Evolutionary conservation across 305 asterid genomes (phyloP).

Genomic region (Striga hermonthica): DNA sequence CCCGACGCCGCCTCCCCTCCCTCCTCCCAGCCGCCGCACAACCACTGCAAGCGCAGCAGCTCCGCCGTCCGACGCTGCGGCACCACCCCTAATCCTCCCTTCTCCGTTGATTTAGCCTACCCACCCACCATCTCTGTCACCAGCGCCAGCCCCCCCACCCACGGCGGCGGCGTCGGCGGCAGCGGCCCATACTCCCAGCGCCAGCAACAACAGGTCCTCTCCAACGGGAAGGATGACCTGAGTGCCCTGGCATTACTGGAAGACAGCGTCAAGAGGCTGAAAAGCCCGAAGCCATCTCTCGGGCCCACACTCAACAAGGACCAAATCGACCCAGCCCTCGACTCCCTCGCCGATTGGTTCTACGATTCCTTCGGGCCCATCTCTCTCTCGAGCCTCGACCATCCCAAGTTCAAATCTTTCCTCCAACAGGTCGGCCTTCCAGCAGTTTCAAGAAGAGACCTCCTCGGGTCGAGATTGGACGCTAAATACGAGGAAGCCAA

Average conservation of each 20-base stretch:
- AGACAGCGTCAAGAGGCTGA: slow-evolving; percentile 77
- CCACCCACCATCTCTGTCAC: slow-evolving; percentile 44
- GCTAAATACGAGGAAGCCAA: slow-evolving; percentile 58
- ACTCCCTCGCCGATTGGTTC: slow-evolving; percentile 80
- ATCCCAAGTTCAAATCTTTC: slow-evolving; percentile 82
- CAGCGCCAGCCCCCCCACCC: slow-evolving; percentile 33
- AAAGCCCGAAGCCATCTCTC: slow-evolving; percentile 63
- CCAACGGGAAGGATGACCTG: slow-evolving; percentile 94
- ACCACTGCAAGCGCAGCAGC: slow-evolving; percentile 40
- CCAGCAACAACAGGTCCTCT: slow-evolving; percentile 53
- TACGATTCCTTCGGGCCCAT: slow-evolving; percentile 83
- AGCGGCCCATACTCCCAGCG: slow-evolving; percentile 35
- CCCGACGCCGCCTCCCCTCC: slow-evolving; percentile 26
- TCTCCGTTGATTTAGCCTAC: slow-evolving; percentile 54
- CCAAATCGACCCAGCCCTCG: slow-evolving; percentile 69
- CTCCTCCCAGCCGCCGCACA: slow-evolving; percentile 31
- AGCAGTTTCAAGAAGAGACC: slow-evolving; percentile 50
- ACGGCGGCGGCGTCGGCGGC: slow-evolving; percentile 13
- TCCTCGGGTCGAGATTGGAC: slow-evolving; percentile 58
- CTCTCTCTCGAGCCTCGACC: slow-evolving; percentile 72
- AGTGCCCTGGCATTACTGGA: slow-evolving; percentile 82
- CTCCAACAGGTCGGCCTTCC: slow-evolving; percentile 80
- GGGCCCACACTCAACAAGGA: slow-evolving; percentile 51
- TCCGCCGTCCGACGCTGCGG: slow-evolving; percentile 29
- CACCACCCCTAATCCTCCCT: slow-evolving; percentile 35